Base-by-base conservation (phyloP, 2,329 filamentous ascomycete genomes). In the Incumbomyces delicatus region DNA sequence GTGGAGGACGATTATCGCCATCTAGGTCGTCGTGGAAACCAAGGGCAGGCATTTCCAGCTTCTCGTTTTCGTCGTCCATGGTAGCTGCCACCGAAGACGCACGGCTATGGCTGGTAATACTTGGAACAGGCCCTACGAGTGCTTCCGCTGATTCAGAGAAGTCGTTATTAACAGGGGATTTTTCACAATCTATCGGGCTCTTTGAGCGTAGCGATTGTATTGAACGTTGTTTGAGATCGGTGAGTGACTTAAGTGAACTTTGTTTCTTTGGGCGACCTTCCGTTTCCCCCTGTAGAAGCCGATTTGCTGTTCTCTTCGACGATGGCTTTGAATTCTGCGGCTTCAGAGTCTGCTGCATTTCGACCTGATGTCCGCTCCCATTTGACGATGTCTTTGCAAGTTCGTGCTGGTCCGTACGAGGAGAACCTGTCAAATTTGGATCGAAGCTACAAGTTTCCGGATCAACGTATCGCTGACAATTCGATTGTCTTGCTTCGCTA, bases 1-100 rank as follows among this genome's bases (percentile, higher is more conserved):
- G 49, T 36, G 52, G 53, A 10, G 46, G 30, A 17, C 31, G 11
- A 30, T 18, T 37, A 18, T 65, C 50, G 67, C 61, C 13, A 68
- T 61, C 30, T 62, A 50, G 38, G 63, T 50, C 16, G 8, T 43
- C 41, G 30, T 50, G 46, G 11, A 35, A 33, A 10, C 48, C 51
- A 11, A 51, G 39, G 27, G 31, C 16, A n/a, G 34, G 27, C 31
- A 52, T 29, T 17, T 53, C 48, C 17, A 56, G 18, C 17, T 49
- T 48, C 40, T 57, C 53, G 35, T 54, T 52, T 8, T 56, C 55
- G 34, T 48, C 39, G 34, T 56, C 55, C 33, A 57, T 13, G 11
- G 55, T 57, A 7, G 55, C 55, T n/a, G 53, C 55, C 16, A 50
- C 50, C 6, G 55, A 57, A 6, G 53, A 57, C 30, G 55, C 53